phyloP scores from a whole-genome alignment of 352 stramenopile genomes.

The Pythium diclinum region DNA sequence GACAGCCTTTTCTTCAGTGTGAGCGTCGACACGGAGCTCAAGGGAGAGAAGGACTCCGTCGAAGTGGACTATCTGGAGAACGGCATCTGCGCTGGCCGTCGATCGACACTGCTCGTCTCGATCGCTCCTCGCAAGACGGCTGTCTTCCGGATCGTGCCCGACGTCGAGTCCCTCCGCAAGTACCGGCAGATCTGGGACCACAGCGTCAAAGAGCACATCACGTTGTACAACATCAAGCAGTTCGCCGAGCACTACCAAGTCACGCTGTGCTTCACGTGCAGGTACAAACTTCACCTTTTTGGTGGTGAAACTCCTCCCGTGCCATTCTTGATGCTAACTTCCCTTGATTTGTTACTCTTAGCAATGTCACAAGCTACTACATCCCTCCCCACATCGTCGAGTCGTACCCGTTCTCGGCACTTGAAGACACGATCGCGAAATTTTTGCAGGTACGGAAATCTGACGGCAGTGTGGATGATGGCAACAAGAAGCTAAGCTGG shows the following conservation, averaged over 20 bases:
- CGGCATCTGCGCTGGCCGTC: conserved; percentile 63
- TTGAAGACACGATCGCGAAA: conserved; percentile 87
- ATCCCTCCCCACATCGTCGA: conserved; percentile 80
- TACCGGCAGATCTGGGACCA: conserved; percentile 85
- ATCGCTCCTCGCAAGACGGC: conserved; percentile 53
- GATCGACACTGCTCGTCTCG: conserved; percentile 62
- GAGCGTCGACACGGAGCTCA: conserved; percentile 39
- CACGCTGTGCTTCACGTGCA: conserved; percentile 84
- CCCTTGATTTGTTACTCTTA: conserved; percentile 9
- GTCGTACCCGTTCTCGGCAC: conserved; percentile 77
- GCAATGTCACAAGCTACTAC: conserved; percentile 79
- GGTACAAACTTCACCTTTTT: conserved; percentile 30
- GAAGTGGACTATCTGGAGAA: conserved; percentile 66
- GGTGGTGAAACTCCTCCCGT: too few species aligned
- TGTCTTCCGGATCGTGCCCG: conserved; percentile 69
- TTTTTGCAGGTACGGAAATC: conserved; percentile 67
- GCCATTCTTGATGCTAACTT: background rate
- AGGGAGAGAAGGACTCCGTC: conserved; percentile 35
- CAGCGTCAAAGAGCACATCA: conserved; percentile 86
- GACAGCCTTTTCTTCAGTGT: conserved; percentile 86
- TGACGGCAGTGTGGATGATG: background rate
- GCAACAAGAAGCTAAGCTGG: background rate
- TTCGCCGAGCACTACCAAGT: conserved; percentile 88
- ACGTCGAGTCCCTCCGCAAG: conserved; percentile 67
- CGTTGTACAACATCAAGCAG: conserved; percentile 89